Base-by-base conservation (phyloP, 1,284 basidiomycete genomes). In the Boletus nobilissimus region DNA sequence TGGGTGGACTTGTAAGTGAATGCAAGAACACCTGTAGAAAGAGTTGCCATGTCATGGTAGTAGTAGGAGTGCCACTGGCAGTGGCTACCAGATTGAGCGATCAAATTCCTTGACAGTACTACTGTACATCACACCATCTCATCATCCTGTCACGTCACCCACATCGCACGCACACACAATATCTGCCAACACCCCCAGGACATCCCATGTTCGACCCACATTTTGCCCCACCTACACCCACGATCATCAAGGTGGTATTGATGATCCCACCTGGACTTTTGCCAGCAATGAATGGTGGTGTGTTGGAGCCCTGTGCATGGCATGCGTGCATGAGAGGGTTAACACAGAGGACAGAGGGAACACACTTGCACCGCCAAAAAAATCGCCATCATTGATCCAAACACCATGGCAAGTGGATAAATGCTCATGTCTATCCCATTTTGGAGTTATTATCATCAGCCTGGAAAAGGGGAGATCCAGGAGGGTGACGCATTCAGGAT, bases 1-100 rank as follows among this genome's bases (percentile, higher is more conserved):
- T 26, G 32, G 76, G 81, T 71, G 84, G 38, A 78, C 84, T 85
- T 85, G 84, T 86, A 85, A 85, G 76, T 77, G 73, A 85, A 85
- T 85, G 72, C 85, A 85, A 85, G 85, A 80, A 54, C 84, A 82
- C 81, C 80, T 65, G 40, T 34, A 48, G 46, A 60, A 36, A 67
- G 60, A 38, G 63, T 64, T 46, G 46, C 46, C n/a, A n/a, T n/a
- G n/a, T n/a, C n/a, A n/a, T n/a, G n/a, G n/a, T n/a, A n/a, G n/a
- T n/a, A n/a, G n/a, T n/a, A n/a, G n/a, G n/a, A n/a, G n/a, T n/a
- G n/a, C n/a, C n/a, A n/a, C n/a, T n/a, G n/a, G n/a, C n/a, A n/a
- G n/a, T n/a, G n/a, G n/a, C n/a, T n/a, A n/a, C n/a, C n/a, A n/a
- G n/a, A n/a, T n/a, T n/a, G n/a, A n/a, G n/a, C n/a, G n/a, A n/a